Conservation (phyloP, 495 filamentous ascomycete genomes). For the Trichocladium antarcticum region DNA sequence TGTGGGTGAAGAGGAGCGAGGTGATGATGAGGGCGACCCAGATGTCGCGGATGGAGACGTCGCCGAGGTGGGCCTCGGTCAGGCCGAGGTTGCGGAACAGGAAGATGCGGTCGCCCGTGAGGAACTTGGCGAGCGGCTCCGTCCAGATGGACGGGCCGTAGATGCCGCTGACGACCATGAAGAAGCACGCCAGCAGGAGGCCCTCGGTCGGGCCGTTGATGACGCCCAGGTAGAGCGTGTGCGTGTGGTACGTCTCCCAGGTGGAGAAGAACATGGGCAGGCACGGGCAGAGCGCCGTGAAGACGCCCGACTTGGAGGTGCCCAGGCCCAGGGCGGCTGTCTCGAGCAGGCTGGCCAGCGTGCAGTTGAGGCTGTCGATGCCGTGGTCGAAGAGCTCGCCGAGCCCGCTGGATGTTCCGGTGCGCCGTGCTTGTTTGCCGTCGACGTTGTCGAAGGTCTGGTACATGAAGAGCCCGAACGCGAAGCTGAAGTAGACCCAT, state of each 20-base stretch:
- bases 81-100: slow-evolving; percentile 30
- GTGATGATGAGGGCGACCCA: slow-evolving; percentile 70
- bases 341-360: slow-evolving; percentile 76
- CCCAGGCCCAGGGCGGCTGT: slow-evolving; percentile 87
- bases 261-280: slow-evolving; percentile 99
- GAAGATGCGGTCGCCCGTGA: slow-evolving; percentile 40
- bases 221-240: slow-evolving; percentile 92
- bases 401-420: slow-evolving; percentile 85
- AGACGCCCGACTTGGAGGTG: slow-evolving; percentile 66
- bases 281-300: slow-evolving; percentile 82
- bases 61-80: slow-evolving; percentile 45
- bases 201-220: slow-evolving; percentile 97
- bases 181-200: slow-evolving; percentile 68
- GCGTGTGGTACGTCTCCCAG: slow-evolving; percentile 98
- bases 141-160: slow-evolving; percentile 87
- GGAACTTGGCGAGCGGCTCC: slow-evolving; percentile 51
- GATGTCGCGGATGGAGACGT: slow-evolving; percentile 64
- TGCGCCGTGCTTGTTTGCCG: slow-evolving; percentile 91
- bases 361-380: slow-evolving; percentile 96
- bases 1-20: slow-evolving; percentile 66
- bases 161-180: slow-evolving; percentile 78
- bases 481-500: slow-evolving; percentile 93
- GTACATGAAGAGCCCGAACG: slow-evolving; percentile 92
- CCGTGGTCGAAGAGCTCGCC: slow-evolving; percentile 98
- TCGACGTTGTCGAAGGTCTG: slow-evolving; percentile 98